A percentile compares a stretch with the other conserved stretches of the same genome.
Conservation (phyloP, 441 rosid genomes). For the Rhodomyrtus psidioides region DNA sequence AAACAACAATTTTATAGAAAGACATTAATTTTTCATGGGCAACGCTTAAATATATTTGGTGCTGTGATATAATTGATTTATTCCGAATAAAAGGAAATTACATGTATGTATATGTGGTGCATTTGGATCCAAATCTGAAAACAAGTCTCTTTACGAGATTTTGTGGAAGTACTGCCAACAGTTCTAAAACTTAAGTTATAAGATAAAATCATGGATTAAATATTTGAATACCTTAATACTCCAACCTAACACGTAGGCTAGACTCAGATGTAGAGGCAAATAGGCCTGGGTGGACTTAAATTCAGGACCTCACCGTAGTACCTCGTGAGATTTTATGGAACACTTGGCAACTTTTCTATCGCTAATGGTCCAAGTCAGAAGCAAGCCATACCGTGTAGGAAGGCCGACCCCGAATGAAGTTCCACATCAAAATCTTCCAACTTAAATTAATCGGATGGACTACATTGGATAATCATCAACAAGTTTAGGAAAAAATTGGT, state of each 20-base stretch:
- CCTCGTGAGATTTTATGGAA: neutral
- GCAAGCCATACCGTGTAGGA: neutral
- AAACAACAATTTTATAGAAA: neutral
- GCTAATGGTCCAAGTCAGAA: neutral
- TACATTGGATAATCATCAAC: neutral
- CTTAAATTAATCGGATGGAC: neutral
- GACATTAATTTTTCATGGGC: neutral
- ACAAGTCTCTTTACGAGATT: neutral
- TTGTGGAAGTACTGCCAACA: neutral
- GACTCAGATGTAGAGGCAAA: neutral
- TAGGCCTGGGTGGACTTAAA: neutral
- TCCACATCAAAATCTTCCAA: neutral
- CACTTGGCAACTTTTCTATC: fast-evolving
- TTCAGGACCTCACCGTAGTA: fast-evolving
- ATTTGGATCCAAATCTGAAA: neutral
- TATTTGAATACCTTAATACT: neutral
- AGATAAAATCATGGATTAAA: no score
- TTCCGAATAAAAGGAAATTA: neutral
- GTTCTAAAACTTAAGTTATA: no score
- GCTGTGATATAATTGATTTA: neutral
- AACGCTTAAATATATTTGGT: neutral
- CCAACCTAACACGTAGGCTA: fast-evolving
- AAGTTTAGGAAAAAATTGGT: fast-evolving
- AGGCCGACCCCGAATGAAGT: fast-evolving
- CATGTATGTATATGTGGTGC: neutral